phyloP scores from a whole-genome alignment of 2,329 filamentous ascomycete species.

The Bimuria novae-zelandiae region DNA sequence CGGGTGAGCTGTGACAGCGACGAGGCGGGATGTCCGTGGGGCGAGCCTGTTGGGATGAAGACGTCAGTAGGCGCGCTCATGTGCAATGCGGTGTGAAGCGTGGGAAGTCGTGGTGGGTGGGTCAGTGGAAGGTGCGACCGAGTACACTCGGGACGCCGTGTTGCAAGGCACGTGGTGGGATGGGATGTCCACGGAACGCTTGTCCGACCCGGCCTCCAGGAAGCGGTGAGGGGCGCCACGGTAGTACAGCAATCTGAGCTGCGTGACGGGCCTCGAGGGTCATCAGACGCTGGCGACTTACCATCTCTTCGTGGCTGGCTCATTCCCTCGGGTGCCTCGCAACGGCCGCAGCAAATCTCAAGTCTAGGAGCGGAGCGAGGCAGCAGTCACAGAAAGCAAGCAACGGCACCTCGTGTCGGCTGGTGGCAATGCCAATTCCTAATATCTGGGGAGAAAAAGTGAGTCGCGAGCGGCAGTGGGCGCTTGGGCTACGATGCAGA shows the following conservation, averaged over 20 bases:
- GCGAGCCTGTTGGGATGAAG: conserved; percentile 39
- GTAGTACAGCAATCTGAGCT: not conserved
- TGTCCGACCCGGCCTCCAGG: not conserved
- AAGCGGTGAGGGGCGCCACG: conserved; percentile 9
- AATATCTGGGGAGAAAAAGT: not conserved
- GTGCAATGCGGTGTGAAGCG: conserved; percentile 5
- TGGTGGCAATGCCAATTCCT: conserved; percentile 1
- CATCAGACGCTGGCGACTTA: conserved; percentile 47
- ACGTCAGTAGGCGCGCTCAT: conserved; percentile 34
- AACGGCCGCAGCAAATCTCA: conserved; percentile 17
- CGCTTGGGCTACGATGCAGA: conserved; percentile 6
- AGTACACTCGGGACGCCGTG: not conserved
- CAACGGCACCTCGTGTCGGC: conserved; percentile 5
- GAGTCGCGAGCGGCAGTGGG: conserved; percentile 3
- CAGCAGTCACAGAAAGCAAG: conserved; percentile 10
- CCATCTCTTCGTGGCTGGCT: conserved; percentile 48
- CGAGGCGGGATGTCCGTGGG: conserved; percentile 37
- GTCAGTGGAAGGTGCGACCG: not conserved
- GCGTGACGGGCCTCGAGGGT: too few species aligned
- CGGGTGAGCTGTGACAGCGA: conserved; percentile 24
- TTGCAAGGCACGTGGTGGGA: not conserved
- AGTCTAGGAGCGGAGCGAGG: conserved; percentile 11
- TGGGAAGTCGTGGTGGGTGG: not conserved
- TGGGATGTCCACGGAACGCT: conserved; percentile 1
- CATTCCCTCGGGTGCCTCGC: conserved; percentile 44